phyloP scores from a whole-genome alignment of 129 eudicot species.

The Flaveria robusta region DNA sequence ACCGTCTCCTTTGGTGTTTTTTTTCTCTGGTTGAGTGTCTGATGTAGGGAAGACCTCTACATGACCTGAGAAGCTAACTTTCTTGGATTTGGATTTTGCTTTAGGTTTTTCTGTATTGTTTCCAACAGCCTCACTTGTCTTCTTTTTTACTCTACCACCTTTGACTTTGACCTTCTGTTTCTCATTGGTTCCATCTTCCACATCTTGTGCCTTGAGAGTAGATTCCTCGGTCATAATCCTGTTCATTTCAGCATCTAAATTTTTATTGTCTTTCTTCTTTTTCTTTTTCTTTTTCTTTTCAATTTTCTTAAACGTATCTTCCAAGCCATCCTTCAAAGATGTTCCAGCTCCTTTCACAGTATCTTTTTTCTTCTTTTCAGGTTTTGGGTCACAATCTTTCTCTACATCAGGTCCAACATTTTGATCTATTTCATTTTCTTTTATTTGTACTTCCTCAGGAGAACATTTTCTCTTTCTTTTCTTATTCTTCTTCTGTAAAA shows the following conservation, averaged over 20 bases:
- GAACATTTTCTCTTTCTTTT: constrained; percentile 18
- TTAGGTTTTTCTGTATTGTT: constrained; percentile 7
- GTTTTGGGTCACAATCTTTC: constrained; percentile 10
- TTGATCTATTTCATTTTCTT: constrained; percentile 1
- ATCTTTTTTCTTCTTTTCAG: not conserved
- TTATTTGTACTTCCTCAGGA: not conserved
- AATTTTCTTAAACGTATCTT: not conserved
- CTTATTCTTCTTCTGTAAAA: constrained; percentile 19
- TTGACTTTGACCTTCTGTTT: not conserved
- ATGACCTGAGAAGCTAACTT: constrained; percentile 6
- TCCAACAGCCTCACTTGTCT: not conserved
- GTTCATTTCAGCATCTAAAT: not conserved
- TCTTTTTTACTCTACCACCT: not conserved
- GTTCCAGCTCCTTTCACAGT: not conserved
- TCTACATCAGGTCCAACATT: constrained; percentile 7
- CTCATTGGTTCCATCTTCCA: not conserved
- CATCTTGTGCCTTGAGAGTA: not conserved
- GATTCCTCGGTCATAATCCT: not conserved
- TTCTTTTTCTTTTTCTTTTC: not conserved
- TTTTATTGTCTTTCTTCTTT: not conserved
- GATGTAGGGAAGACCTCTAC: not conserved
- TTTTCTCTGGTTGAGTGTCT: not conserved
- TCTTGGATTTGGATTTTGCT: constrained; percentile 12
- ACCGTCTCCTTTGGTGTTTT: not conserved
- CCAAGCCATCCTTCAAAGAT: not conserved